Percentiles rank a stretch among this genome's conserved stretches.
These are phyloP conservation scores for Cladosporium halotolerans DNA, from an alignment of 2,329 filamentous ascomycete species.

Conservation along the genomic window DNA sequence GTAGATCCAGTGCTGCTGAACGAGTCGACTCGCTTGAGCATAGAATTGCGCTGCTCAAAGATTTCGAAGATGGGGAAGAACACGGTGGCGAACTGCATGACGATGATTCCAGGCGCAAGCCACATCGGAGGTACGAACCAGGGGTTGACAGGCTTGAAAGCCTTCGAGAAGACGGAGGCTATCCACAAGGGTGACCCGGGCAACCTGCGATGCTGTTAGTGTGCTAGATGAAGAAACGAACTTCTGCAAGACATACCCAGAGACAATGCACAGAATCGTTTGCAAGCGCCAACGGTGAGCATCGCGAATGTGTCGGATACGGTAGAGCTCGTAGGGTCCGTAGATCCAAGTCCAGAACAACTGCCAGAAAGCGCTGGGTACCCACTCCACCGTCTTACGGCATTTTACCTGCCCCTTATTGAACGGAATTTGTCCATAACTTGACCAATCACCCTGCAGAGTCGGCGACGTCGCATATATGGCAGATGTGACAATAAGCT, in stretches of 20 bases:
- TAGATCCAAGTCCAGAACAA: constrained; percentile 58
- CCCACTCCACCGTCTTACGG: constrained; percentile 49
- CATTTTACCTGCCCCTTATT: constrained; percentile 21
- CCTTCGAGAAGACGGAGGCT: constrained; percentile 48
- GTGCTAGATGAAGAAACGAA: not conserved
- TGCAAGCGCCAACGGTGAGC: constrained; percentile 62
- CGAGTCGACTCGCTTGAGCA: constrained; percentile 13
- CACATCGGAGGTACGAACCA: constrained; percentile 58
- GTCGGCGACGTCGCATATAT: constrained; percentile 16
- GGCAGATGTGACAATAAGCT: constrained; percentile 21
- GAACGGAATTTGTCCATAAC: constrained; percentile 18
- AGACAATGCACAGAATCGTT: constrained; percentile 48
- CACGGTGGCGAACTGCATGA: constrained; percentile 59
- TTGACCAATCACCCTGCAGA: constrained; percentile 22
- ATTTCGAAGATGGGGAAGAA: constrained; percentile 59
- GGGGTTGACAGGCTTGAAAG: constrained; percentile 41
- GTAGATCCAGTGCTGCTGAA: not conserved
- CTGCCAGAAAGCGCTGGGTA: constrained; percentile 60
- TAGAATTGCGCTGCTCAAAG: constrained; percentile 31
- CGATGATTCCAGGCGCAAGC: constrained; percentile 55
- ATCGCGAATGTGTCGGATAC: constrained; percentile 55
- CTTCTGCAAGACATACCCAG: constrained; percentile 29
- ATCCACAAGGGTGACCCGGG: constrained; percentile 64
- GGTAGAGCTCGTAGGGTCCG: constrained; percentile 57
- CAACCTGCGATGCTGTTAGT: constrained; percentile 38